Evolutionary conservation across 208 protist genomes (phyloP).

Genomic region (Crithidia bombi): DNA sequence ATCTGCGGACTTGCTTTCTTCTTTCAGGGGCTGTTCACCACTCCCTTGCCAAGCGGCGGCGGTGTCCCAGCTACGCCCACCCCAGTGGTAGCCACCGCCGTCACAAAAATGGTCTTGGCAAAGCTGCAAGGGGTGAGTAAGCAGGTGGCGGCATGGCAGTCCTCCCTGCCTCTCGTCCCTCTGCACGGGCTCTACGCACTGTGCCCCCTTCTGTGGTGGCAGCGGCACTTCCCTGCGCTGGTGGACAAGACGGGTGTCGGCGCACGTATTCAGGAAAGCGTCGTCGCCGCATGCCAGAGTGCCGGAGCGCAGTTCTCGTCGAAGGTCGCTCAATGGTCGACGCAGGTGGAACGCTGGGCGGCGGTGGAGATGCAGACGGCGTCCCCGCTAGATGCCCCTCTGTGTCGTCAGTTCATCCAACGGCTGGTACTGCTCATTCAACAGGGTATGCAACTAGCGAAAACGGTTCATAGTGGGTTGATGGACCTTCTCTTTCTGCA

Average conservation of each 20-base stretch:
- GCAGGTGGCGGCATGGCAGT: slow-evolving; percentile 24
- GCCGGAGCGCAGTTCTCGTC: slow-evolving; percentile 10
- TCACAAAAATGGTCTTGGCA: slow-evolving; percentile 8
- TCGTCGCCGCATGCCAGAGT: slow-evolving; percentile 18
- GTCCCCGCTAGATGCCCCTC: slow-evolving; percentile 28
- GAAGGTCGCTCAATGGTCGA: slow-evolving; percentile 17
- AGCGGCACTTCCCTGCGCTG: slow-evolving; percentile 12
- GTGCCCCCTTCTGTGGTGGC: slow-evolving; percentile 35
- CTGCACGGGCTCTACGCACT: slow-evolving; percentile 34
- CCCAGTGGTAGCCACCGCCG: background rate
- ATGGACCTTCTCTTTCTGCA: slow-evolving; percentile 79
- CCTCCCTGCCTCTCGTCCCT: slow-evolving; percentile 22
- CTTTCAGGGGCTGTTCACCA: slow-evolving; percentile 14
- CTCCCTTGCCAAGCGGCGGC: background rate
- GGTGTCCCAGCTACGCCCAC: background rate
- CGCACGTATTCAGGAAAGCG: slow-evolving; percentile 13
- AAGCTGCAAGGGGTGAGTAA: slow-evolving; percentile 12
- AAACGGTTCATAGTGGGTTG: slow-evolving; percentile 64
- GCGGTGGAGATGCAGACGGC: slow-evolving; percentile 58
- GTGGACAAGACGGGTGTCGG: slow-evolving; percentile 11
- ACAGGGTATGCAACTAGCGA: slow-evolving; percentile 64
- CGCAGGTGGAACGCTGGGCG: slow-evolving; percentile 36
- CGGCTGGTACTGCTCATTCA: slow-evolving; percentile 54
- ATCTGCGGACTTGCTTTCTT: slow-evolving; percentile 17
- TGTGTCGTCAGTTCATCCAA: slow-evolving; percentile 50